Percentiles rank a stretch among this genome's conserved stretches.
Evolutionary conservation across 139 green algal species (phyloP).

Genomic region (Raphidocelis subcapitata): DNA sequence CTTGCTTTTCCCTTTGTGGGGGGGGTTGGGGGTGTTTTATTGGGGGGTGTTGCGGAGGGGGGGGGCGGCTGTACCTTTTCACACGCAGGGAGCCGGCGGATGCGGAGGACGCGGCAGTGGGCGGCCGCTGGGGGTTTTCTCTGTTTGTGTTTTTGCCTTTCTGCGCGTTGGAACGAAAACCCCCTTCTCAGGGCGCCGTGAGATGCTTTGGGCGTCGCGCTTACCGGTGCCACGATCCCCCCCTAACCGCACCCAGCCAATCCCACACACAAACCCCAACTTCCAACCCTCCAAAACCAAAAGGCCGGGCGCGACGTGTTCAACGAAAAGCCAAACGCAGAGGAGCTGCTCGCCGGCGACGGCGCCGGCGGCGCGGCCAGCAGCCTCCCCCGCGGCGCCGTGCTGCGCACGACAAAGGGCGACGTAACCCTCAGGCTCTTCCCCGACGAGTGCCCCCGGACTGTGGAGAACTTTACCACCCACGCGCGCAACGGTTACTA

Average conservation of each 20-base stretch:
- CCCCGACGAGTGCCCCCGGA: slow-evolving; percentile 92
- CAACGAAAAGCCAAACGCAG: slow-evolving; percentile 89
- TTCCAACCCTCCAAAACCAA: no score
- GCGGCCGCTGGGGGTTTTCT: neutral
- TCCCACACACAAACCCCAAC: neutral
- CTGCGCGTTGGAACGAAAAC: no score
- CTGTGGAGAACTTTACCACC: slow-evolving; percentile 97
- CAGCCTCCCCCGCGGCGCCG: slow-evolving; percentile 61
- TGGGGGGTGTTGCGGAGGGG: no score
- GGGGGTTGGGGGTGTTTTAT: no score
- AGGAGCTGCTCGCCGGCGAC: slow-evolving; percentile 60
- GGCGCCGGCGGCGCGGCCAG: slow-evolving; percentile 7
- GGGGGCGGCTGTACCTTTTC: slow-evolving; percentile 94
- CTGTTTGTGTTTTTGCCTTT: no score
- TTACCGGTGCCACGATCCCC: neutral
- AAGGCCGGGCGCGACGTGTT: slow-evolving; percentile 88
- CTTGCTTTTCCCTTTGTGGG: neutral
- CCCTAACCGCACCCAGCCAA: no score
- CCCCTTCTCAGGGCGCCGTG: no score
- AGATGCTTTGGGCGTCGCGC: neutral
- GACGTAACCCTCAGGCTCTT: slow-evolving; percentile 94
- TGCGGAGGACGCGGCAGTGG: slow-evolving; percentile 61
- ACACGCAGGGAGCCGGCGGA: slow-evolving; percentile 79
- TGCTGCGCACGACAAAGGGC: slow-evolving; percentile 88
- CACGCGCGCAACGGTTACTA: slow-evolving; percentile 96